phyloP scores from a whole-genome alignment of 768 basidiomycete species.

The Serendipita sp. region DNA sequence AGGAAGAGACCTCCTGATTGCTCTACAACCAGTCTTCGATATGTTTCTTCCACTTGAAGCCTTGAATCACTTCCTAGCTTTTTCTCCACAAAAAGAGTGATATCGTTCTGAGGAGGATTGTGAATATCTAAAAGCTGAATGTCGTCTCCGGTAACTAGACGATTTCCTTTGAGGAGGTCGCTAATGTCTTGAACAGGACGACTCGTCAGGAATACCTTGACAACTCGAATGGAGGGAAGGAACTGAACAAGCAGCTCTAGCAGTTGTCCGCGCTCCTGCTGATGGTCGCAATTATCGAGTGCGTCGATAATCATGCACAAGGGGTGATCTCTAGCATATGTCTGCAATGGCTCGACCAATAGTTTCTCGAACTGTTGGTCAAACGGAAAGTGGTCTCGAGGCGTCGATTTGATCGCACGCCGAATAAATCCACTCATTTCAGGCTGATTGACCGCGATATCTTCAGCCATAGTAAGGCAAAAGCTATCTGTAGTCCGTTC shows the following conservation, averaged over 20 bases:
- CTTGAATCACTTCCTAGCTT: background rate
- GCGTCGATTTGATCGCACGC: background rate
- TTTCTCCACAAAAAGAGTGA: background rate
- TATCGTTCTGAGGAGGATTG: background rate
- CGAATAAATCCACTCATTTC: background rate
- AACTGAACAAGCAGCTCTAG: background rate
- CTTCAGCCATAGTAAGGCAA: background rate
- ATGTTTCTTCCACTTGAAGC: background rate
- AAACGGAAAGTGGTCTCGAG: background rate
- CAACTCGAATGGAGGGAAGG: background rate
- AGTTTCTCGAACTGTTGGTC: background rate
- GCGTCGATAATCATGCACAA: background rate
- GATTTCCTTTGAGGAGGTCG: background rate
- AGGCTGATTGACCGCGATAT: background rate
- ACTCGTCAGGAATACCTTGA: background rate
- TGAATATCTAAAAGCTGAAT: background rate
- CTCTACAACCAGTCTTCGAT: background rate
- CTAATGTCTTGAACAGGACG: background rate
- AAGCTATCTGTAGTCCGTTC: background rate
- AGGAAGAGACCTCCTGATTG: background rate
- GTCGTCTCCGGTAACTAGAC: background rate
- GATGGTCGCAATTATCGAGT: background rate
- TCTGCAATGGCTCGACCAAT: background rate
- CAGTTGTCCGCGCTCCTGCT: background rate
- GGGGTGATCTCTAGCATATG: background rate